Conservation (phyloP, 352 stramenopile species). For the Lagenidium giganteum region DNA sequence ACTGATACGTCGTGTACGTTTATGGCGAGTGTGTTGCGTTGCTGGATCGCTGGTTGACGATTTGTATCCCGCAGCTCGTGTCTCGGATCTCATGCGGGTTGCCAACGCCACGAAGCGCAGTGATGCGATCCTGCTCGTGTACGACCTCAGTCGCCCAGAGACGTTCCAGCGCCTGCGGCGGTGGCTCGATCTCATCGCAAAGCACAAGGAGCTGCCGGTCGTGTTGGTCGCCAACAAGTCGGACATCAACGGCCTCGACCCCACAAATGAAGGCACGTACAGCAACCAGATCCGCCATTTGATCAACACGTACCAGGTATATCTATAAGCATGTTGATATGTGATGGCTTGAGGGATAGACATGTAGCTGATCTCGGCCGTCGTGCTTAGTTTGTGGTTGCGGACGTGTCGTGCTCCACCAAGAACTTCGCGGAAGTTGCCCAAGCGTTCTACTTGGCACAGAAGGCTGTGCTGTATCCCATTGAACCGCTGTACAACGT, state of each 20-base stretch:
- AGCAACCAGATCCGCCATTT: constrained; percentile 67
- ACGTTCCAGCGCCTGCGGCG: constrained; percentile 79
- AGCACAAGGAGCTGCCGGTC: constrained; percentile 84
- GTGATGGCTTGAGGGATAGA: neutral
- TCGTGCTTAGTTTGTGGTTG: constrained; percentile 67
- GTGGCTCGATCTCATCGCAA: constrained; percentile 84
- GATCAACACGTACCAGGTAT: constrained; percentile 66
- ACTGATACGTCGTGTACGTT: constrained; percentile 81
- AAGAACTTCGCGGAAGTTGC: constrained; percentile 87
- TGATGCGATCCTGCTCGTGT: constrained; percentile 84
- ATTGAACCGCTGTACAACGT: constrained; percentile 85
- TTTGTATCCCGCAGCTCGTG: constrained; percentile 29
- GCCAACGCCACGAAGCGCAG: constrained; percentile 82
- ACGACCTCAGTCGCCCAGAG: constrained; percentile 79
- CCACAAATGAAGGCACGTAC: constrained; percentile 51
- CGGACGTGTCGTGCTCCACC: constrained; percentile 79
- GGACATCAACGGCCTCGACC: constrained; percentile 71
- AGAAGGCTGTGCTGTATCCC: constrained; percentile 88
- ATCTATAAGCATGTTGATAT: constrained; percentile 4
- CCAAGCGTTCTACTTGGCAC: constrained; percentile 84
- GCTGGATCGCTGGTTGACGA: constrained; percentile 1
- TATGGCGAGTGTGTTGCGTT: neutral
- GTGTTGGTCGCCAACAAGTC: constrained; percentile 88
- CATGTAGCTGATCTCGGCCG: neutral
- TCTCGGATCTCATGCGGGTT: constrained; percentile 79